Percentiles rank a stretch among this genome's conserved stretches.
These are phyloP conservation scores for Excoecaria agallocha DNA, from an alignment of 345 rosid species.

Conservation along the genomic window DNA sequence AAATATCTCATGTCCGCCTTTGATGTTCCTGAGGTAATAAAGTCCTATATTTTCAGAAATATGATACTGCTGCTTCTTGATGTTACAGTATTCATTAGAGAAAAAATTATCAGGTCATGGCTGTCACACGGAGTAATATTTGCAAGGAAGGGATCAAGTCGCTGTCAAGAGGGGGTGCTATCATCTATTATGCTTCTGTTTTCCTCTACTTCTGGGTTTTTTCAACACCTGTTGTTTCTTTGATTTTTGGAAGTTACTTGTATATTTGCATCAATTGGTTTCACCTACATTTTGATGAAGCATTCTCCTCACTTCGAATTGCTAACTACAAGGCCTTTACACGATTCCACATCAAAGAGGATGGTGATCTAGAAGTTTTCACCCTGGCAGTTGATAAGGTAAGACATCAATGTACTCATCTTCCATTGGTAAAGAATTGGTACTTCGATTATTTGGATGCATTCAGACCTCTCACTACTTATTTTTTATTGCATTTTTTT, in stretches of 20 bases:
- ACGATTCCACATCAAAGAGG: conserved; percentile 65
- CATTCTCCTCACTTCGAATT: conserved; percentile 95
- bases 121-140: conserved; percentile 82
- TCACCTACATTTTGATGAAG: conserved; percentile 96
- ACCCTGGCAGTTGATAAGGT: conserved; percentile 98
- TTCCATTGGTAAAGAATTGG: conserved; percentile 4
- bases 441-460: background rate
- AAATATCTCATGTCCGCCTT: conserved; percentile 99
- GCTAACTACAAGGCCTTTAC: conserved; percentile 97
- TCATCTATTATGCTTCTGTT: conserved; percentile 84
- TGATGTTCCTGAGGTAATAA: conserved; percentile 91
- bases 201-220: conserved; percentile 99
- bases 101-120: conserved; percentile 70
- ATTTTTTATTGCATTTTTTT: too few species aligned
- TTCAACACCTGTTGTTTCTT: conserved; percentile 91
- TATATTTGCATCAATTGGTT: conserved; percentile 98
- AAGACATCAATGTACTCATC: conserved; percentile 14
- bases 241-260: conserved; percentile 93
- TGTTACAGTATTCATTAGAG: conserved; percentile 11
- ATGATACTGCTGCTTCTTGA: background rate
- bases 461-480: too few species aligned
- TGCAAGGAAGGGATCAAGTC: conserved; percentile 80
- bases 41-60: conserved; percentile 3
- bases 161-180: conserved; percentile 78
- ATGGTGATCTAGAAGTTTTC: conserved; percentile 85